Base-by-base conservation (phyloP, 1,284 basidiomycete species). In the Leccinum pachyderme region DNA sequence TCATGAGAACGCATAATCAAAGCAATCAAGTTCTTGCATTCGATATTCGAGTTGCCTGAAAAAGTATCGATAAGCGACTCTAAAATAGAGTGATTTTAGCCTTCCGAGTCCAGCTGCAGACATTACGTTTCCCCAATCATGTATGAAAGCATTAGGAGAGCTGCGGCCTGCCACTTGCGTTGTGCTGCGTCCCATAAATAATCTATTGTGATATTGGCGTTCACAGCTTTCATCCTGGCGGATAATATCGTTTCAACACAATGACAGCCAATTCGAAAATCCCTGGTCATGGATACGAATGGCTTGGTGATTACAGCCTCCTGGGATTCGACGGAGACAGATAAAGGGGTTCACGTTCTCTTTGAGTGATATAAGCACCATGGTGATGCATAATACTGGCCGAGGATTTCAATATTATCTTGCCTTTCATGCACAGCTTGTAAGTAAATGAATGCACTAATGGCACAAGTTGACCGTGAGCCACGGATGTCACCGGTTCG, bases 241-340 rank as follows among this genome's bases (percentile, higher is more conserved):
- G 31, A 32, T 32, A 12, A 11, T 32, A 59, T 83, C 83, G 58
- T 82, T 81, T 84, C 28, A 54, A 24, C 48, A 39, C 13, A 33
- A 33, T 11, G 46, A 49, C 18, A 18, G 24, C 41, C 9, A 13
- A 53, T 27, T 24, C n/a, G 7, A n/a, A 44, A 32, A 25, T 55
- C 39, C 39, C 24, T 46, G 33, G 27, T 28, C 43, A 55, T 24
- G 28, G 5, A n/a, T 28, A 11, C 18, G 31, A 7, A 27, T 56
- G 32, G 44, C 41, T 41, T 35, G n/a, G 13, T 29, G 24, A 7
- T 76, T 66, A 75, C 80, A 83, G n/a, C 78, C 80, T 82, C 41
- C 24, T 24, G 24, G 12, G 5, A 8, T 22, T 43, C 4, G 24
- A 8, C 4, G 41, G 22, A 11, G 24, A 25, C 24, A 15, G 24